Base-by-base conservation (phyloP, 192 early-diverging fungal genomes). In the Coemansia erecta region DNA sequence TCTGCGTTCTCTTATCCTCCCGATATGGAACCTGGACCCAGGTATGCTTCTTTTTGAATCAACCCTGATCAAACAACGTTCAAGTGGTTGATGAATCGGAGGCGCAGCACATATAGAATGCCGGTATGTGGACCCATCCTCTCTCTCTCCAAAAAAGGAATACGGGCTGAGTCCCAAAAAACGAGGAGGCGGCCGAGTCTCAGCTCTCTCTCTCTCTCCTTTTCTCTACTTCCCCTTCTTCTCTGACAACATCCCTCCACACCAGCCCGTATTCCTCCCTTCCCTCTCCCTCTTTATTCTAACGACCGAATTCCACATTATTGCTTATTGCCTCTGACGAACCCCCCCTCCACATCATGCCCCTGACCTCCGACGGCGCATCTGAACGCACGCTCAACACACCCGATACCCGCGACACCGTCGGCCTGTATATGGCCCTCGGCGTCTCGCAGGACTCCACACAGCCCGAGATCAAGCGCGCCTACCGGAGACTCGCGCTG, bases 381-480 rank as follows among this genome's bases (percentile, higher is more conserved):
- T 71, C 74, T 8, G 74, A 71, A 42, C 68, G 48, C 35, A 77
- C 66, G 6, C 68, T 64, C 2, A 56, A 48, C 18, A 17, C 58
- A 2, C 54, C 41, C n/a, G 33, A 39, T 46, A 44, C 18, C 37
- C 44, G 39, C 14, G 64, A 70, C 60, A 65, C 88, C n/a, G 70
- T 69, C 0, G 89, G 92, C 60, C 87, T 92, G 46, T 99, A 99
- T 80, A 90, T 89, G 75, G 83, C 92, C 44, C 75, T 99, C 19
- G 93, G 88, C 8, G 72, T 95, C 4, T 58, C 77, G 12, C 83
- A 85, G 56, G 75, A 81, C 39, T 89, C 93, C 6, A 70, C 82
- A 9, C 89, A 91, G 17, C 77, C 70, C 15, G 90, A 91, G 39
- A 84, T 93, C 60, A 90, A 91, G 68, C 87, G 87, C 55, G 90